Percentiles rank a stretch among this genome's conserved stretches.
These are phyloP conservation scores for Talaromyces adpressus DNA, from an alignment of 495 filamentous ascomycete species.

Conservation along the genomic window DNA sequence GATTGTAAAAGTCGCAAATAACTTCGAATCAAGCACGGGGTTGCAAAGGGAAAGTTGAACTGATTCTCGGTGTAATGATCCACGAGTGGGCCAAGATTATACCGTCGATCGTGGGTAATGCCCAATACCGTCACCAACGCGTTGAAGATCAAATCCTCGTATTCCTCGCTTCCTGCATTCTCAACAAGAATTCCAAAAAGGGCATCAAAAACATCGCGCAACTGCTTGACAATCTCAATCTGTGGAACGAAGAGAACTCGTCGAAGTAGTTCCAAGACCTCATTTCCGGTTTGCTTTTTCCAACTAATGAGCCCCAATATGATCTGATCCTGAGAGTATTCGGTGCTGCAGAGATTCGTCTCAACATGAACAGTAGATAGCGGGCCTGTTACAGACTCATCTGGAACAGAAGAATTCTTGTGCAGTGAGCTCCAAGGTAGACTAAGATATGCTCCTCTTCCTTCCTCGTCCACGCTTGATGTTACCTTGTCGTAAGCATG, in stretches of 20 bases:
- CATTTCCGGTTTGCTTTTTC: constrained; percentile 63
- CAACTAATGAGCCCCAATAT: constrained; percentile 80
- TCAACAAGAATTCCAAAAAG: constrained; percentile 88
- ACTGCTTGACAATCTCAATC: constrained; percentile 92
- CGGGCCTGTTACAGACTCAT: constrained; percentile 68
- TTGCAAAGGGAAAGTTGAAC: constrained; percentile 92
- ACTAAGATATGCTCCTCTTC: constrained; percentile 73
- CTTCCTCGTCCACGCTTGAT: constrained; percentile 44
- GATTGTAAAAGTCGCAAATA: constrained; percentile 76
- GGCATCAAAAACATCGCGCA: constrained; percentile 84
- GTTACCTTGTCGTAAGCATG: constrained; percentile 91
- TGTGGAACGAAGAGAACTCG: constrained; percentile 89
- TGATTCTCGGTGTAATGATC: constrained; percentile 83
- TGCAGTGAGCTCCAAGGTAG: constrained; percentile 69
- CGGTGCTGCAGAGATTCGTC: constrained; percentile 91
- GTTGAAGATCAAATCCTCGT: constrained; percentile 88
- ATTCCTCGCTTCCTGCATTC: constrained; percentile 80
- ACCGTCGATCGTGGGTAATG: constrained; percentile 90
- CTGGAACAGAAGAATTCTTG: constrained; percentile 58
- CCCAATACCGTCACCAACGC: constrained; percentile 83
- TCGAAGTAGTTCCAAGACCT: constrained; percentile 66
- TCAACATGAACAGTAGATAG: constrained; percentile 68
- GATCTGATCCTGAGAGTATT: constrained; percentile 88
- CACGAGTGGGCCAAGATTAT: constrained; percentile 83
- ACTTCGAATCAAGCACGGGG: constrained; percentile 82